Base-by-base conservation (phyloP, 768 basidiomycete genomes). In the Exsudoporus frostii region DNA sequence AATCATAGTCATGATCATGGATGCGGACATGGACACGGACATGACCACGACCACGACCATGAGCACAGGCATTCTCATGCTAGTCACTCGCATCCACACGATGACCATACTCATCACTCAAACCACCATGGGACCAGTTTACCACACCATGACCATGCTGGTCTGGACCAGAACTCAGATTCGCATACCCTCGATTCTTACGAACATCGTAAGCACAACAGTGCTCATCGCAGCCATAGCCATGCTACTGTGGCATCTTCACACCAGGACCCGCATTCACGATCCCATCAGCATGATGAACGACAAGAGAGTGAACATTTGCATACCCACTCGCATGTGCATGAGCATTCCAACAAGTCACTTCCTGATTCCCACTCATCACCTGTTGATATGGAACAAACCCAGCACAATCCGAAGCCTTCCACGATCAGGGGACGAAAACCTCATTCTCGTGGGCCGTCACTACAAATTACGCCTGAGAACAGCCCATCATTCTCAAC, bases 401-500 rank as follows among this genome's bases (percentile, higher is more conserved):
- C 29, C 25, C 50, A 58, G 25, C 48, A 51, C 7, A 29, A 14
- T 48, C 27, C 50, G 17, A 56, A 52, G 25, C 40, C 45, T 45
- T 62, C 58, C 46, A 55, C 50, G 51, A 58, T 66, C 32, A 64
- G 67, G 51, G 63, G 63, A 40, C 64, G 63, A 38, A 73, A 72
- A 52, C 72, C 74, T 19, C 71, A 73, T 49, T 76, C 71, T 54
- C 69, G 66, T 33, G 74, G 75, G 13, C 63, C 74, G n/a, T 70
- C 76, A 20, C 67, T 80, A 24, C 69, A 74, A 52, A 64, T 74
- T 37, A 62, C 72, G 33, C 56, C 60, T n/a, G 62, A 55, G 56
- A 65, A 33, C 46, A 57, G 55, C 44, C 58, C 48, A 43, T 27
- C 59, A 54, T 58, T 58, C 56, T 44, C 65, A 49, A 30, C 53